Base-by-base conservation (phyloP, 768 basidiomycete species). In the Termitomyces sp. region DNA sequence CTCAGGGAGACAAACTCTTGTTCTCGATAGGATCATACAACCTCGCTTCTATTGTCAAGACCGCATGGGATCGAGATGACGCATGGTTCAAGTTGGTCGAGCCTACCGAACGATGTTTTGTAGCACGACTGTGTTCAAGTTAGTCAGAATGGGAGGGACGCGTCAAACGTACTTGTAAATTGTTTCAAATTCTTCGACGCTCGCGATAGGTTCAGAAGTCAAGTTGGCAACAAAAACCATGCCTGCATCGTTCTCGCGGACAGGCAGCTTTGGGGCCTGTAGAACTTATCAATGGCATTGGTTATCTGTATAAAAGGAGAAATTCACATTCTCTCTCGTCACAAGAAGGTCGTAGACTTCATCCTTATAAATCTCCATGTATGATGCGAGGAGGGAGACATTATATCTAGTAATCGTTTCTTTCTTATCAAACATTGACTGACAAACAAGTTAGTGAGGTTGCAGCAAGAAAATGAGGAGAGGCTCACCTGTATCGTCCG, bases 361-460 rank as follows among this genome's bases (percentile, higher is more conserved):
- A 67, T 95, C 93, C 67, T 91, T 91, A 73, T 94, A 92, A 55
- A 95, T 92, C 70, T 95, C 93, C 84, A 92, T 89, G 62, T 94
- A 94, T 1, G 89, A 89, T 14, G 89, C 75, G 5, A 77, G 67
- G 26, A 87, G 72, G 1, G 78, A 76, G 5, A 85, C 77, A 40
- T 77, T 70, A 46, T 79, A 75, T 49, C 74, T 68, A 48, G 72
- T 67, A 47, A 79, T 67, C 23, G 69, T 52, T 51, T 70, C 63
- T 66, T 77, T 79, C 67, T 78, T 79, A 55, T 78, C 76, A 67
- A 87, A 87, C 70, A 90, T 81, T 1, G 79, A 80, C 85, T 87
- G 43, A 13, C 55, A 18, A 40, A 20, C 36, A 18, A 13, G 28
- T 58, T 18, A 55, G 38, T 5, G 5, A 54, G 12, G n/a, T 12